A percentile compares a stretch with the other conserved stretches of the same genome.
Conservation (phyloP, 2,329 filamentous ascomycete species). For the Alternaria atra region DNA sequence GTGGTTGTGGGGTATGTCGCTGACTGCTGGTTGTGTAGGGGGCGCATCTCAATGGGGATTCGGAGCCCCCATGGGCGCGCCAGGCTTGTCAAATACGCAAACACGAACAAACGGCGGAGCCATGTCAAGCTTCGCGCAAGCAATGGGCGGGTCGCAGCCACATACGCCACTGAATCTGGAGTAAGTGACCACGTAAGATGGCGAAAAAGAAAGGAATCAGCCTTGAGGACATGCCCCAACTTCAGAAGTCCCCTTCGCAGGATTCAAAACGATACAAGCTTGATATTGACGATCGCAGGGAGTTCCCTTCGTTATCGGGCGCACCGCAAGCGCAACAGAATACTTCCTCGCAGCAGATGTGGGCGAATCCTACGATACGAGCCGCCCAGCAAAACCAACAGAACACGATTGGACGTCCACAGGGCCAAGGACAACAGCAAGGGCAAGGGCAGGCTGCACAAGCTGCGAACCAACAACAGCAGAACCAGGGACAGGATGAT, state of each 20-base stretch:
- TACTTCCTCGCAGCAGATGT: constrained; percentile 61
- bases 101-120: constrained; percentile 59
- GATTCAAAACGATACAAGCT: constrained; percentile 21
- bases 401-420: constrained; percentile 63
- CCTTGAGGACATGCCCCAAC: background rate
- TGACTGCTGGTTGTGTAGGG: constrained; percentile 50
- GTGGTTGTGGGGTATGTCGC: constrained; percentile 14
- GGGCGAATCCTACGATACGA: constrained; percentile 66
- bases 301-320: constrained; percentile 69
- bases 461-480: constrained; percentile 54
- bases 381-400: constrained; percentile 63
- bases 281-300: constrained; percentile 54
- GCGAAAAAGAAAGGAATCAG: constrained; percentile 8
- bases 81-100: constrained; percentile 60
- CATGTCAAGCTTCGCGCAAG: constrained; percentile 66
- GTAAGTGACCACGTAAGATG: constrained; percentile 55
- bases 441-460: constrained; percentile 44
- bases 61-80: constrained; percentile 62
- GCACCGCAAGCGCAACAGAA: constrained; percentile 65
- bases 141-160: constrained; percentile 62
- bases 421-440: constrained; percentile 48
- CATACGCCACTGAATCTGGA: constrained; percentile 65
- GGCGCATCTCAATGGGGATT: constrained; percentile 67
- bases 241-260: background rate
- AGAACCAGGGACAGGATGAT: constrained; percentile 53